Evolutionary conservation across 106 monocot species (phyloP).

Genomic region (Alisma plantagoaquatica): DNA sequence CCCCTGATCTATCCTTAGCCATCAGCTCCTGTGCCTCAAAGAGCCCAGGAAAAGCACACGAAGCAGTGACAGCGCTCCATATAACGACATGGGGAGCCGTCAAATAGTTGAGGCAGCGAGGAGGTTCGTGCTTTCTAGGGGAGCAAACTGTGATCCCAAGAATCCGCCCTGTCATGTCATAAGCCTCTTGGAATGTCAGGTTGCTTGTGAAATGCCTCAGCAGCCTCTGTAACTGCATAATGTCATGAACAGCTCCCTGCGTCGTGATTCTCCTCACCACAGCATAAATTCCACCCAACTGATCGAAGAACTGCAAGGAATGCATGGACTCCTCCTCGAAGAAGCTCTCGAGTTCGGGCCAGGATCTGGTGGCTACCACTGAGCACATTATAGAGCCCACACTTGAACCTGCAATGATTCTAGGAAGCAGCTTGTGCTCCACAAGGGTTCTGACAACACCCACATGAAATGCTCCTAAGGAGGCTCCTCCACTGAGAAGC

Average conservation of each 20-base stretch:
- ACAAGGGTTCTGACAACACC: constrained; percentile 71
- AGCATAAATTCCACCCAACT: constrained; percentile 58
- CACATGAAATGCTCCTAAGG: constrained; percentile 61
- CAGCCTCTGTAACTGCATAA: constrained; percentile 49
- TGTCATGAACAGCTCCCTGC: constrained; percentile 62
- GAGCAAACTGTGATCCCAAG: constrained; percentile 92
- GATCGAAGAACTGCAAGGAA: constrained; percentile 68
- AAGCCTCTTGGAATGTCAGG: too few relatives aligned
- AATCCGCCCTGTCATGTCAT: constrained; percentile 78
- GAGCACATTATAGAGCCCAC: constrained; percentile 69
- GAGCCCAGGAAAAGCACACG: constrained; percentile 93
- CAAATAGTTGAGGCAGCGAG: constrained; percentile 87
- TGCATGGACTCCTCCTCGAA: constrained; percentile 64
- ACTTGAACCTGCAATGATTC: constrained; percentile 68
- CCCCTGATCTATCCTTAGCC: constrained; percentile 86
- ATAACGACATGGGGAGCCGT: constrained; percentile 94
- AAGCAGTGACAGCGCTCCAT: constrained; percentile 96
- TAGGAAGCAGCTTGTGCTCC: constrained; percentile 57
- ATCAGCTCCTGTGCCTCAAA: constrained; percentile 96
- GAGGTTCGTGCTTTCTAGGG: constrained; percentile 88
- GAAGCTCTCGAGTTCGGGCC: constrained; percentile 69
- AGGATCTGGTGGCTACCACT: constrained; percentile 49
- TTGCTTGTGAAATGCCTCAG: constrained; percentile 66
- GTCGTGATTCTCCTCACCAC: constrained; percentile 67
- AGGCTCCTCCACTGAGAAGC: constrained; percentile 72